Evolutionary conservation across 495 filamentous ascomycete genomes (phyloP), one percentile per base, ranked within the genome.

Genomic region (Penicillium steckii): DNA sequence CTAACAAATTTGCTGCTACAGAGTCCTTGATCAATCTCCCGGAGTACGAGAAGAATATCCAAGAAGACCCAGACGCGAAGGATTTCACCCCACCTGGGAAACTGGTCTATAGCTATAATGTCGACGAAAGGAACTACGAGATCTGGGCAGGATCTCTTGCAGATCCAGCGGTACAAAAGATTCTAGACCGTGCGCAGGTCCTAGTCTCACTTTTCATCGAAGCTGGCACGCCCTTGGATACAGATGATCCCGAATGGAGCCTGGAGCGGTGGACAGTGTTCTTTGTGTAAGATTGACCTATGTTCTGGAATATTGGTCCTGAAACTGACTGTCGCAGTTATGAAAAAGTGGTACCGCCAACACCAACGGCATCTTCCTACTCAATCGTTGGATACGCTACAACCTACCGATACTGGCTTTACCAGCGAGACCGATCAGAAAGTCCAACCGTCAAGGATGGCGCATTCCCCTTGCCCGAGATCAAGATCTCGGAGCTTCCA

Each of bases 191-290:
- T 41, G 82, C 91, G 42, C 90, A 96, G 67, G 82, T 96, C 30
- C 74, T 92, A 21, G 80, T 90, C n/a, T 85, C 87, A 7, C 76
- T 97, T 47, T 95, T 87, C 68, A 96, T 99, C 53, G 94, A 99
- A 69, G 94, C 89, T 19, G 95, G 90, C 26, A 85, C 82, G 10
- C 79, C 76, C 21, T 75, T 95, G 17, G 77, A 84, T 8, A 70
- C 88, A 10, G 81, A 93, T 37, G 90, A 95, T 48, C 77, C 82
- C 3, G 84, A 87, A 29, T 87, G 85, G 82, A 80, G 80, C 6
- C 68, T 90, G 6, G 78, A 85, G 46, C 81, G 91, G 64, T 99
- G 94, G 94, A 90, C 86, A 0, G 76, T 96, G 17, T 97, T 87
- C 70, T 89, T 96, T 52, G 68, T 86, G 78, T 84, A 74, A 45